Evolutionary conservation across 2,329 filamentous ascomycete species (phyloP), one percentile per base, ranked within the genome.

Genomic region (Aspergillus puulaauensis): DNA sequence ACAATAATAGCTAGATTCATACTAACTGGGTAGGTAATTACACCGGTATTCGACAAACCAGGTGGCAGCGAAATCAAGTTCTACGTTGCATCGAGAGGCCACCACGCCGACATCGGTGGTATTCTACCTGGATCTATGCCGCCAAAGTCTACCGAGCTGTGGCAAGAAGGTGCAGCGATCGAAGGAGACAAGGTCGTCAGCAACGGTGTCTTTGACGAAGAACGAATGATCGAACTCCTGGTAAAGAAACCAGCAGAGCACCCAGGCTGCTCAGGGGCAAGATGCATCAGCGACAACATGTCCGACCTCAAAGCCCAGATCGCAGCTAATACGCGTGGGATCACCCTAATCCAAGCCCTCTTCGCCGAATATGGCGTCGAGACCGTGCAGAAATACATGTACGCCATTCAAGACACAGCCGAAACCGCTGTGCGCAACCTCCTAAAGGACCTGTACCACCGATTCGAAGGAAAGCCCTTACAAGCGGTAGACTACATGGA

Each of bases 281-380:
- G 91, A 44, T 91, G 90, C 69, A 79, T 96, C 1, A 86, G 84
- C 9, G 91, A 96, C 72, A 96, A 96, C 69, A 80, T 96, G 63
- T 93, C 91, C 52, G 91, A 96, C 70, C 80, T 96, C 41, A 92
- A 93, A 72, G 91, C 91, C 0, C 91, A 96, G 70, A 88, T 95
- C 12, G 90, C 91, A 0, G 90, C 91, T 12, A 96, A 96, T 68
- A 88, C 91, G 66, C 92, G 92, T 65, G 91, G 91, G 8, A 93
- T 93, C 68, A 87, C 86, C 37, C 79, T 93, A 21, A 95, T 96
- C 63, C 83, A 83, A 50, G 81, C 83, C 0, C 78, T 95, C 2
- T 92, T 96, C 63, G 82, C 84, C 17, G 91, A 95, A 66, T 95
- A 93, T 65, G 87, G 87, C 15, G 86, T 91, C 64, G 80, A 86